Evolutionary conservation across 2,329 filamentous ascomycete species (phyloP), one percentile per base, ranked within the genome.

Genomic region (Plenodomus biglobosus): DNA sequence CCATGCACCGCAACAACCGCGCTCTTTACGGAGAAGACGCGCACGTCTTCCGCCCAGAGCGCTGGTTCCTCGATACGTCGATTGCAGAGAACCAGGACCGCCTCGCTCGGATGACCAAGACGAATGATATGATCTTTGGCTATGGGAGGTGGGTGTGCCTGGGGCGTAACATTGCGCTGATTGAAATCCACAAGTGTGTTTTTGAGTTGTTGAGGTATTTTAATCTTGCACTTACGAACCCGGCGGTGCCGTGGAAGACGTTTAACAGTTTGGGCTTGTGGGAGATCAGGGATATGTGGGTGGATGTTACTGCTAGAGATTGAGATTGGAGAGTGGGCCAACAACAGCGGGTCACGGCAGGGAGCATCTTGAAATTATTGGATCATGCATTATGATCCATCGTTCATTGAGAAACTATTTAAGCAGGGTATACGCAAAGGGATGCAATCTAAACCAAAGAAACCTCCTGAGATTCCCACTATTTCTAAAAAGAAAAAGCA

Each of bases 41-140:
- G 0, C 65, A 73, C 3, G 56, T 70, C 3, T 81, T 79, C 61
- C 70, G 75, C 1, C 79, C 78, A 0, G 78, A 80, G 62, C 65
- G 78, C 15, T 81, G 78, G 77, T 56, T 80, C 2, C 37, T 68
- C 2, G 59, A 69, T 10, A 51, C 65, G 8, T 55, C 37, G 2
- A 30, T 45, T 7, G 48, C 48, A 3, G 54, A 38, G n/a, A 60
- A 56, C 20, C 62, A 62, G 22, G 62, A 64, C 17, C 55, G 61
- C 7, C 44, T 69, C 17, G 54, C 57, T 15, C 48, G 53, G 10
- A 74, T 74, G 71, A 52, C 51, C 17, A 60, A 54, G 40, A 64
- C 58, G 0, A 66, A 66, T 21, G 68, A 71, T 13, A 55, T 73
- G 53, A 59, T 72, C 3, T 74, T 73, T 48, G 70, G 71, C 3